These are phyloP conservation scores for Tephrocybe sp. DNA, from an alignment of 768 basidiomycete species.

Conservation along the genomic window DNA sequence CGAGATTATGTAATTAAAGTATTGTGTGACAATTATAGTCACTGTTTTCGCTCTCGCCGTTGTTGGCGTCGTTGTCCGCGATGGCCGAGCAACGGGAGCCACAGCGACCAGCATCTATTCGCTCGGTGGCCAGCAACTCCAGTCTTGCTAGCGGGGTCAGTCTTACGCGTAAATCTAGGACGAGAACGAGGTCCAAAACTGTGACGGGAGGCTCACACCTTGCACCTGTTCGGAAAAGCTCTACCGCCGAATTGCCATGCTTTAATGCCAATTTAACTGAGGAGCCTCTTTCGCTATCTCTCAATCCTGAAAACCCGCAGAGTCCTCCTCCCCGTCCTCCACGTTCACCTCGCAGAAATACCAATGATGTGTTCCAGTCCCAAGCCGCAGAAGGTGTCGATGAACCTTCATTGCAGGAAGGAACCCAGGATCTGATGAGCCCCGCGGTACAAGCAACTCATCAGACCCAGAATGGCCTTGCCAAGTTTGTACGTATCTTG, in stretches of 20 bases:
- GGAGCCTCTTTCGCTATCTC: slow-evolving; percentile 20
- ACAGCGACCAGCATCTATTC: slow-evolving; percentile 37
- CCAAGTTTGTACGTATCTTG: slow-evolving; percentile 33
- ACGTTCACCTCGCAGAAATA: slow-evolving; percentile 23
- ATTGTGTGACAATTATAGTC: not conserved
- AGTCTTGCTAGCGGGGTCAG: slow-evolving; percentile 47
- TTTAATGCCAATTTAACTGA: slow-evolving; percentile 23
- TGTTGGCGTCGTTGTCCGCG: slow-evolving; percentile 20
- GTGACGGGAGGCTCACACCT: slow-evolving; percentile 32
- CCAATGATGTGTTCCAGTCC: slow-evolving; percentile 1
- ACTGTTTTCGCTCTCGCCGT: slow-evolving; percentile 9
- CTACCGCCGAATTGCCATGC: slow-evolving; percentile 32
- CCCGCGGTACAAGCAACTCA: slow-evolving; percentile 3
- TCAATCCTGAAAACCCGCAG: slow-evolving; percentile 9
- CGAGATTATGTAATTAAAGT: slow-evolving; percentile 1
- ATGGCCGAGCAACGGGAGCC: slow-evolving; percentile 21
- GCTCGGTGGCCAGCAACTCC: slow-evolving; percentile 48
- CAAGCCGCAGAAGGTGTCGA: not conserved
- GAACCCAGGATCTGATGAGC: slow-evolving; percentile 1
- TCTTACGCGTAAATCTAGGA: slow-evolving; percentile 52
- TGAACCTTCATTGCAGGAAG: not conserved
- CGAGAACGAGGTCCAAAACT: slow-evolving; percentile 53
- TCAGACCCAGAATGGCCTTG: slow-evolving; percentile 17
- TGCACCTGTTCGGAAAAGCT: slow-evolving; percentile 21
- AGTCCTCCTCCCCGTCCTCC: slow-evolving; percentile 22